phyloP scores from a whole-genome alignment of 306 rosid genomes.

The Myrica gale region DNA sequence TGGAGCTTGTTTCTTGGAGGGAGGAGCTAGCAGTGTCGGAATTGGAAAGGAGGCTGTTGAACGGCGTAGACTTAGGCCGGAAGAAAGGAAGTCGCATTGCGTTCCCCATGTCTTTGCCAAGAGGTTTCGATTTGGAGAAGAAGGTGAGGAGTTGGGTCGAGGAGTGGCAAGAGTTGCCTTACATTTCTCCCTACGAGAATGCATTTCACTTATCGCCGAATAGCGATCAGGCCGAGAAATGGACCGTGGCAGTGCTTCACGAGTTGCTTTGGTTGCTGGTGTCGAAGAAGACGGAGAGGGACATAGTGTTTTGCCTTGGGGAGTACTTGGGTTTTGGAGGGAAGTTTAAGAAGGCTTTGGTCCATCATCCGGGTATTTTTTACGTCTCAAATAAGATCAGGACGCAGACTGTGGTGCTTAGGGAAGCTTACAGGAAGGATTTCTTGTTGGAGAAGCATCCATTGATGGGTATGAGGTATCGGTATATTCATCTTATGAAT shows the following conservation, averaged over 20 bases:
- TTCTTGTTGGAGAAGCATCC: conserved; percentile 67
- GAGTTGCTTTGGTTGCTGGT: conserved; percentile 73
- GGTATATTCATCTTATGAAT: conserved; percentile 66
- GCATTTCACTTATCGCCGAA: conserved; percentile 56
- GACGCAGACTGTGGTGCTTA: conserved; percentile 73
- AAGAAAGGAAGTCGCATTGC: conserved; percentile 39
- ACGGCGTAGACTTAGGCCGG: conserved; percentile 20
- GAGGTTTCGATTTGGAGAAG: conserved; percentile 72
- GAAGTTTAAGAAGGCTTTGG: conserved; percentile 70
- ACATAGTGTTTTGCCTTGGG: conserved; percentile 48
- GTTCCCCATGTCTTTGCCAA: conserved; percentile 68
- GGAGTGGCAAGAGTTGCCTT: conserved; percentile 81
- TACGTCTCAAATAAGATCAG: conserved; percentile 73
- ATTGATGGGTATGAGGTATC: conserved; percentile 61
- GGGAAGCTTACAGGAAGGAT: conserved; percentile 77
- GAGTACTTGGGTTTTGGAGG: conserved; percentile 71
- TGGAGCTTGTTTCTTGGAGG: conserved; percentile 73
- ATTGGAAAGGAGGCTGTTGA: conserved; percentile 55
- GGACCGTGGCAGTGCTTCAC: conserved; percentile 77
- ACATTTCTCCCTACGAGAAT: conserved; percentile 76
- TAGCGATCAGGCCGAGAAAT: conserved; percentile 77
- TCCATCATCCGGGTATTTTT: conserved; percentile 80
- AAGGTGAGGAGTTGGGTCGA: conserved; percentile 67
- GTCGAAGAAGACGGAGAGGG: conserved; percentile 74
- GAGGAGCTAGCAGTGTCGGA: conserved; percentile 63